Evolutionary conservation across 768 basidiomycete genomes (phyloP).

Genomic region (Rhodotorula taiwanensis): DNA sequence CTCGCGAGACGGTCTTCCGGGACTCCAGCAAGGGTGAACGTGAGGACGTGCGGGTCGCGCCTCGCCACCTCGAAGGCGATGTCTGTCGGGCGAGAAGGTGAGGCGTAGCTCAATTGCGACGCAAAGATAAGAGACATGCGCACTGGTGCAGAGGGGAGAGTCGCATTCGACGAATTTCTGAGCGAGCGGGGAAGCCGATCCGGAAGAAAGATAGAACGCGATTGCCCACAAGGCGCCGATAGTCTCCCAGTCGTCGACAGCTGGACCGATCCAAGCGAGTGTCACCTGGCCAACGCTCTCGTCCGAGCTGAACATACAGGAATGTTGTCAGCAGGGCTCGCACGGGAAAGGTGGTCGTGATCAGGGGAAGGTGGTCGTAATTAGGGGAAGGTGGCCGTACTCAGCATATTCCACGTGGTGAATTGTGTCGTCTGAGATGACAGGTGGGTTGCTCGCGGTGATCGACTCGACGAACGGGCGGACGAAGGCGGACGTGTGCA

Average conservation of each 20-base stretch:
- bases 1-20: neutral
- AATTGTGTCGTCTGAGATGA: constrained; percentile 53
- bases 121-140: too few relatives aligned
- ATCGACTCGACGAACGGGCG: constrained; percentile 84
- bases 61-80: constrained; percentile 73
- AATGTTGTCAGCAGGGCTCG: too few relatives aligned
- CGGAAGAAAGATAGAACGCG: constrained; percentile 73
- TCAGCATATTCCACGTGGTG: constrained; percentile 85
- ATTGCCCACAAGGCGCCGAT: constrained; percentile 76
- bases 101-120: too few relatives aligned
- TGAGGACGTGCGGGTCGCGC: constrained; percentile 62
- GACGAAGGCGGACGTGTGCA: constrained; percentile 70
- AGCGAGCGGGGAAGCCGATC: constrained; percentile 45
- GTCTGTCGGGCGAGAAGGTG: too few relatives aligned
- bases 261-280: constrained; percentile 70
- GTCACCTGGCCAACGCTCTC: constrained; percentile 64
- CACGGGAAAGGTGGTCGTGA: too few relatives aligned
- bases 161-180: constrained; percentile 88
- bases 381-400: constrained; percentile 59
- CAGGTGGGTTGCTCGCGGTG: constrained; percentile 53
- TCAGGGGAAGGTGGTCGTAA: too few relatives aligned
- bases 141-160: constrained; percentile 66
- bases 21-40: constrained; percentile 64
- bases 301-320: constrained; percentile 13
- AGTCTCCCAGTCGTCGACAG: constrained; percentile 55